These are phyloP conservation scores for Sugiyamaella qingdaonensis DNA, from an alignment of 805 yeast species.

Conservation along the genomic window DNA sequence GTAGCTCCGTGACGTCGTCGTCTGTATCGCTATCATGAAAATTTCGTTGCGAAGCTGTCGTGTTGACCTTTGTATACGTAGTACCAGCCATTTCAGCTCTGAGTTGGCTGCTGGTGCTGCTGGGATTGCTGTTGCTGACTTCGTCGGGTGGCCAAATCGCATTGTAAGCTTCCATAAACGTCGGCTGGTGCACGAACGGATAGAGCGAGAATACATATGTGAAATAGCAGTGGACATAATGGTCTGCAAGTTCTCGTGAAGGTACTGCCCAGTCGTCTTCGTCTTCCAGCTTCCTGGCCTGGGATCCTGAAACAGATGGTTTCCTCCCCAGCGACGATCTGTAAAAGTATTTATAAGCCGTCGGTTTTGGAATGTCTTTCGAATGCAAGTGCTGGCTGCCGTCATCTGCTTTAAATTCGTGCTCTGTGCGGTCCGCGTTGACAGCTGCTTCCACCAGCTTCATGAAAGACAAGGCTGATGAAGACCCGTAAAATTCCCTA, in stretches of 20 bases:
- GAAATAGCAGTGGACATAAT: constrained; percentile 25
- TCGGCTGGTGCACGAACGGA: constrained; percentile 28
- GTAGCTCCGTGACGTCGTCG: constrained; percentile 16
- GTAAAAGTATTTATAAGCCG: neutral
- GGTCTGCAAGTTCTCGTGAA: constrained; percentile 26
- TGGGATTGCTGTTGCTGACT: neutral
- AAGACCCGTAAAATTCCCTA: constrained; percentile 18
- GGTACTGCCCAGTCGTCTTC: constrained; percentile 21
- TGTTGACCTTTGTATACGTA: neutral
- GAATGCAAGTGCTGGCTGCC: neutral
- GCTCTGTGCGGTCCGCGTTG: constrained; percentile 5
- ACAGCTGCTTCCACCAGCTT: constrained; percentile 15
- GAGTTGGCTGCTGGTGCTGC: neutral
- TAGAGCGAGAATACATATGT: constrained; percentile 26
- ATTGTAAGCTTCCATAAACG: constrained; percentile 26
- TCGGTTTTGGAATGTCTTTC: neutral
- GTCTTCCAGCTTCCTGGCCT: neutral
- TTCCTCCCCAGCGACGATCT: neutral
- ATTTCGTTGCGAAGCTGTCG: constrained; percentile 1
- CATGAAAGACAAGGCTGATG: constrained; percentile 19
- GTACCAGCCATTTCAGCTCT: neutral
- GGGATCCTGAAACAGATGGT: neutral
- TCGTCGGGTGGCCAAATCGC: constrained; percentile 18
- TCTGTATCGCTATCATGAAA: neutral
- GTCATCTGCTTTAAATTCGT: neutral